Conservation (phyloP, 345 rosid species). For the Draba incana region DNA sequence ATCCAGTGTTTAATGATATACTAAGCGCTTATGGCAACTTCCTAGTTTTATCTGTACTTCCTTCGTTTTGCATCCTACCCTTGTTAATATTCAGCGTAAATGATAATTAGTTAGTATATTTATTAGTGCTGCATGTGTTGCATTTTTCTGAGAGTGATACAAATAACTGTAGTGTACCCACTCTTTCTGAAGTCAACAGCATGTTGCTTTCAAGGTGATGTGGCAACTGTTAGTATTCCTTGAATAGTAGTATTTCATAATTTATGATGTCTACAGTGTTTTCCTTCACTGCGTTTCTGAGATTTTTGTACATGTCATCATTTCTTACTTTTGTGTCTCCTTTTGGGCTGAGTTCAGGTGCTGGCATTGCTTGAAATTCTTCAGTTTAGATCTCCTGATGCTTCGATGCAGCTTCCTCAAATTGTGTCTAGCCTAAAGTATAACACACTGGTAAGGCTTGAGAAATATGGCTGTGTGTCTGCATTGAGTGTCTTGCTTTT, state of each 20-base stretch:
- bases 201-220: slow-evolving; percentile 22
- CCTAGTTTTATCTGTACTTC: slow-evolving; percentile 4
- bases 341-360: slow-evolving; percentile 55
- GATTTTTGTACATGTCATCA: background rate
- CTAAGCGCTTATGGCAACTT: slow-evolving; percentile 46
- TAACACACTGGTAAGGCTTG: slow-evolving; percentile 65
- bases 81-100: slow-evolving; percentile 7
- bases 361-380: slow-evolving; percentile 83
- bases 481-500: background rate
- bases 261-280: background rate
- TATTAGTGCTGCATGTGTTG: slow-evolving; percentile 20
- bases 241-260: slow-evolving; percentile 16
- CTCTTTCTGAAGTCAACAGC: slow-evolving; percentile 25
- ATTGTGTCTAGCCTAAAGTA: slow-evolving; percentile 63
- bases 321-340: slow-evolving; percentile 28
- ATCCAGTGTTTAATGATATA: slow-evolving; percentile 21
- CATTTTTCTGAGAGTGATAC: slow-evolving; percentile 20
- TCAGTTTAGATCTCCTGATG: slow-evolving; percentile 85
- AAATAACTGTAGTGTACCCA: slow-evolving; percentile 20
- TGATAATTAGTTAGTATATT: slow-evolving; percentile 4
- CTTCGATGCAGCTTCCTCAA: slow-evolving; percentile 71
- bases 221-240: slow-evolving; percentile 7
- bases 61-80: slow-evolving; percentile 1
- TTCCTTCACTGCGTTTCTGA: slow-evolving; percentile 14
- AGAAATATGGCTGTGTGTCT: slow-evolving; percentile 11